Evolutionary conservation across 441 rosid genomes (phyloP).

Genomic region (Corymbia calophylla): DNA sequence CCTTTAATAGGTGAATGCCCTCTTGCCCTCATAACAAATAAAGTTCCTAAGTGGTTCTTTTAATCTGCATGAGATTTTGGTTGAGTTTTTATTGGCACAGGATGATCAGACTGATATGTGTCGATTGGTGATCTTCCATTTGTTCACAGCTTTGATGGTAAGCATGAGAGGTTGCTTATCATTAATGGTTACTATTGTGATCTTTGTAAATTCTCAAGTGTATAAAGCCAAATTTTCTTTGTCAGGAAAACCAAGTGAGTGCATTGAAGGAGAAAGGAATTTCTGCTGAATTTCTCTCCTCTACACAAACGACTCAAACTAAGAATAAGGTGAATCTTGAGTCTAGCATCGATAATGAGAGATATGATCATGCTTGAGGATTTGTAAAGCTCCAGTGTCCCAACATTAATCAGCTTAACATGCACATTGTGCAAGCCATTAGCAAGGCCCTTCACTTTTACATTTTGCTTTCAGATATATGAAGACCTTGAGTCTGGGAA

Average conservation of each 20-base stretch:
- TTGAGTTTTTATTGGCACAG: neutral
- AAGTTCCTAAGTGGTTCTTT: neutral
- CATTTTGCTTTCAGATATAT: constrained; percentile 47
- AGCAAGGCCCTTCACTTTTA: neutral
- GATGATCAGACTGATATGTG: neutral
- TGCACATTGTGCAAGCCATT: neutral
- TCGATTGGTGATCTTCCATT: constrained; percentile 3
- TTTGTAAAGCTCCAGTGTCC: neutral
- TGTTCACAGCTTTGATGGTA: constrained; percentile 82
- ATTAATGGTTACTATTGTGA: neutral
- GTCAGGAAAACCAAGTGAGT: constrained; percentile 88
- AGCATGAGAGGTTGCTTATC: constrained; percentile 4
- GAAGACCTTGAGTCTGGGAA: constrained; percentile 89
- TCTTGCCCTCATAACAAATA: neutral
- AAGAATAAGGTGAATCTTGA: constrained; percentile 51
- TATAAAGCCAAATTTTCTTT: neutral
- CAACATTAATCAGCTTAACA: neutral
- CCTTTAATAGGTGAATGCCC: constrained; percentile 73
- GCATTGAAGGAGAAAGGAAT: constrained; percentile 85
- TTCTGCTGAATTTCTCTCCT: constrained; percentile 88
- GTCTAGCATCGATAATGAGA: neutral
- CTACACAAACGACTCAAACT: constrained; percentile 55
- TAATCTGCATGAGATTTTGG: constrained; percentile 4
- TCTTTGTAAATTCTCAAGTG: neutral
- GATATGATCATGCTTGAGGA: neutral